Base-by-base conservation (phyloP, 2,329 filamentous ascomycete species). In the Endothia cerciana region DNA sequence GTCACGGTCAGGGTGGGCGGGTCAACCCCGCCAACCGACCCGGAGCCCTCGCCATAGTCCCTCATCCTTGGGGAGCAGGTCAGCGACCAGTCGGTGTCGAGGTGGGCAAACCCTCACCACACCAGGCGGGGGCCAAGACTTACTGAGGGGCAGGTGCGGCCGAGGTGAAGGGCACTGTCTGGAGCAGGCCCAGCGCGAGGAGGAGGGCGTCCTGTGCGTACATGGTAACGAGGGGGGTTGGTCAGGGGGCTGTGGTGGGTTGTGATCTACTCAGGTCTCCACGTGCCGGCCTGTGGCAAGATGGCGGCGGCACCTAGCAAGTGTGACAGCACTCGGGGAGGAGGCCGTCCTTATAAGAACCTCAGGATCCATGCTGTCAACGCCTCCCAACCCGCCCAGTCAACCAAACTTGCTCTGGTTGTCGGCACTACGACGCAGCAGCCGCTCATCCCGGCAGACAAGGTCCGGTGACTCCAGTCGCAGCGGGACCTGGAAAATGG, bases 41-140 rank as follows among this genome's bases (percentile, higher is more conserved):
- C 80, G 1, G 71, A 73, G 65, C 82, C 82, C 63, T 80, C 79
- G 6, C 75, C 80, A 64, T 80, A 80, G 41, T 75, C 65, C 33
- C 70, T 76, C 71, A 81, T 78, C 63, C 77, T 79, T 11, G 1
- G 53, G 13, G 19, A n/a, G 3, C 1, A n/a, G 13, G 43, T 49
- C 33, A 51, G 59, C 7, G 17, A n/a, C 17, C 17, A 15, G 6
- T 7, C 41, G 41, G 7, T 17, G 17, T 22, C 40, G 13, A 41
- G 3, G 8, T 28, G n/a, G n/a, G n/a, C n/a, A n/a, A n/a, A n/a
- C n/a, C n/a, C n/a, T n/a, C n/a, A n/a, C n/a, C n/a, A n/a, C n/a
- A n/a, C n/a, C n/a, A n/a, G n/a, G n/a, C n/a, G n/a, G n/a, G n/a
- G 15, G 5, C n/a, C 3, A 3, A 25, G n/a, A 63, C 66, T 59